Base-by-base conservation (phyloP, 2,329 filamentous ascomycete species). In the Botrytis tulipae region DNA sequence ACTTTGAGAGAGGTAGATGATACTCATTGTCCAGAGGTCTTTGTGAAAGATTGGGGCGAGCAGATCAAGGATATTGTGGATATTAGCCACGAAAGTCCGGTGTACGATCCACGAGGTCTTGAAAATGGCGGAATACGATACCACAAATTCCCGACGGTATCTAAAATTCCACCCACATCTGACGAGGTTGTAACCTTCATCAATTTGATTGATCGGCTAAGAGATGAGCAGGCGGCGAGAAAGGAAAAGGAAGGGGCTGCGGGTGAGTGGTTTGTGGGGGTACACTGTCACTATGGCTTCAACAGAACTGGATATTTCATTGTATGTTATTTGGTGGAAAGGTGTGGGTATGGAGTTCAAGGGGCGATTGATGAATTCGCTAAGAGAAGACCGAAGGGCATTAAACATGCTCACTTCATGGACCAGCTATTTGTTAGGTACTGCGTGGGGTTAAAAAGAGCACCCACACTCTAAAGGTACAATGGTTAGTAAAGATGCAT, bases 281-380 rank as follows among this genome's bases (percentile, higher is more conserved):
- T 97, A 0, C 95, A 98, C 81, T 98, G 95, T 79, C 95, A 98
- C 80, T 98, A 98, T 78, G 95, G 74, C 3, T 98, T 97, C 84
- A 98, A 98, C 81, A 89, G 95, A 35, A 98, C 95, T 0, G 95
- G 95, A 0, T 97, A 95, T 81, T 93, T 98, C 80, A 89, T 98
- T 69, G 92, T 93, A 46, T 94, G 91, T 79, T 98, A 98, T 80
- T 85, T 98, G n/a, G 91, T 98, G 22, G 94, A 98, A 83, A 86
- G 90, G 65, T 88, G 92, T 77, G 90, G 89, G 0, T 95, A 89
- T 79, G 85, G 84, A 35, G 88, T 97, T 2, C 88, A 92, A 78
- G 89, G 92, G 72, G 95, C 95, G 1, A 90, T 98, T 74, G 89
- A 93, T 70, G 87, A 90, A 74, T 98, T 98, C 83, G 90, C 90